Evolutionary conservation across 495 filamentous ascomycete genomes (phyloP).

Genomic region (Penicillium cataractarum): DNA sequence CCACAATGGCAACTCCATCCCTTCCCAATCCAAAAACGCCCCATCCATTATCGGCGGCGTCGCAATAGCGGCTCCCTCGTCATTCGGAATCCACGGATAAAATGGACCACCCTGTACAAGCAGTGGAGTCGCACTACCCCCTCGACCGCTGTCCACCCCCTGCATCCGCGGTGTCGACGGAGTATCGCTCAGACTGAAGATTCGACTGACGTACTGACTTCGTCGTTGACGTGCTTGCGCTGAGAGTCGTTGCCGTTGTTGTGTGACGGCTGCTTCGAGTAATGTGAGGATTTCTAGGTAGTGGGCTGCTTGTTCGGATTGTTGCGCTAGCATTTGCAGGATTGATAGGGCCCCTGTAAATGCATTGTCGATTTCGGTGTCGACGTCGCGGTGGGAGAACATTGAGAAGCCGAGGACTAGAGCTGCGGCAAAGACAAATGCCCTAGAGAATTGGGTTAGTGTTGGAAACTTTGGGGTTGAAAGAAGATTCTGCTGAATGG

Average conservation of each 20-base stretch:
- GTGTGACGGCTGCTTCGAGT: conserved; percentile 36
- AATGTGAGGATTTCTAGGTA: conserved; percentile 42
- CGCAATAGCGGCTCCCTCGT: conserved; percentile 19
- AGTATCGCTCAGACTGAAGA: conserved; percentile 37
- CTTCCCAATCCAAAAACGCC: conserved; percentile 33
- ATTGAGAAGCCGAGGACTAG: conserved; percentile 49
- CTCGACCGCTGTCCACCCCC: conserved; percentile 10
- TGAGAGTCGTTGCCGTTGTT: conserved; percentile 37
- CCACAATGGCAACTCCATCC: conserved; percentile 41
- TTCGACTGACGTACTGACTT: conserved; percentile 42
- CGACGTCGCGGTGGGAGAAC: conserved; percentile 40
- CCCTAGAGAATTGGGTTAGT: conserved; percentile 31
- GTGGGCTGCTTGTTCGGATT: conserved; percentile 46
- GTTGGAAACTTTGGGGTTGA: not conserved
- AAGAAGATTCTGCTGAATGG: not conserved
- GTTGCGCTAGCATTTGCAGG: conserved; percentile 36
- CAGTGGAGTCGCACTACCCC: conserved; percentile 11
- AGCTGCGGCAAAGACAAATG: conserved; percentile 46
- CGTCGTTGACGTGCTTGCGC: conserved; percentile 34
- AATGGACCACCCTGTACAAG: conserved; percentile 11
- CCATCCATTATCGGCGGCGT: conserved; percentile 25
- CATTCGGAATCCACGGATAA: conserved; percentile 27
- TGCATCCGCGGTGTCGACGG: conserved; percentile 15
- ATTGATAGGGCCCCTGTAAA: conserved; percentile 38
- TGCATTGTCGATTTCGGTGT: conserved; percentile 36